phyloP scores from a whole-genome alignment of 441 rosid genomes.

The Populus hybrid region DNA sequence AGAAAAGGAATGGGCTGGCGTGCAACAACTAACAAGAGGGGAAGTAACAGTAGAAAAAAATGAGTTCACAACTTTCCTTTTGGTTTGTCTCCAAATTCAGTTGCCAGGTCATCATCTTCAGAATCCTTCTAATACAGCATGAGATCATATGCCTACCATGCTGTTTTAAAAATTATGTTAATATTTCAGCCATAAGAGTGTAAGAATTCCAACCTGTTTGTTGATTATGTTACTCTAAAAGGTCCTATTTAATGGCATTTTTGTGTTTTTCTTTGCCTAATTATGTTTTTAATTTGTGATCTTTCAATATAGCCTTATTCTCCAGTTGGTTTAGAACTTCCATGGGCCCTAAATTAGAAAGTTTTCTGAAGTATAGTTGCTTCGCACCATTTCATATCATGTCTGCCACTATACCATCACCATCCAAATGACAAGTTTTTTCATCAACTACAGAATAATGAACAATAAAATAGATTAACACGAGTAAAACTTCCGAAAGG shows the following conservation, averaged over 20 bases:
- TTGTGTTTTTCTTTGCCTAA: no score
- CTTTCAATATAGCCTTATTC: background rate
- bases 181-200: background rate
- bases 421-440: background rate
- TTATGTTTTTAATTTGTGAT: background rate
- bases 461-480: background rate
- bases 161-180: no score
- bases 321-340: background rate
- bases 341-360: background rate
- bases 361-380: background rate
- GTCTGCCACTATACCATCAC: background rate
- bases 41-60: background rate
- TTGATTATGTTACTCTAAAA: background rate
- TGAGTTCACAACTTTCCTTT: background rate
- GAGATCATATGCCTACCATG: background rate
- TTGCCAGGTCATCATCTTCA: background rate
- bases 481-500: background rate
- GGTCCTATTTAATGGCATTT: background rate
- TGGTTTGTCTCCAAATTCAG: background rate
- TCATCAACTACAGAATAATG: background rate
- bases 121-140: no score
- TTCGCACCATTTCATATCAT: background rate
- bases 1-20: no score
- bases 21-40: background rate
- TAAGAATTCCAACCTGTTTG: background rate